These are phyloP conservation scores for Pichia sporocuriosa DNA, from an alignment of 805 yeast species.

Conservation along the genomic window DNA sequence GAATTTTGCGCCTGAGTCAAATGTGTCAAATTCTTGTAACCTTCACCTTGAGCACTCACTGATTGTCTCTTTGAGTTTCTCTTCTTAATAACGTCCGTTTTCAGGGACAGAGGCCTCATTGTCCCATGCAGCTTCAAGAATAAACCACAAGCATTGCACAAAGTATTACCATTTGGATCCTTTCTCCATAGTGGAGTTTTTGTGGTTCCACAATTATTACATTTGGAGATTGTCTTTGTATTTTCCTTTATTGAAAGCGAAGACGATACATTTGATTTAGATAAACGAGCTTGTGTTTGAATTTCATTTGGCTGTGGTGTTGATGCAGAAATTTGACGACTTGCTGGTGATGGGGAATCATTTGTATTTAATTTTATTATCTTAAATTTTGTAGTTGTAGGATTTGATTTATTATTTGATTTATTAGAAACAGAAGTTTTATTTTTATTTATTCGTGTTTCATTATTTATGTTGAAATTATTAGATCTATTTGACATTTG, in stretches of 20 bases:
- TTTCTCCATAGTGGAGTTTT: constrained; percentile 61
- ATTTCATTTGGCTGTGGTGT: constrained; percentile 9
- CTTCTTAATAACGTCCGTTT: constrained; percentile 70
- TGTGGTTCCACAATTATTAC: constrained; percentile 51
- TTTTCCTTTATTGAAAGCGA: constrained; percentile 15
- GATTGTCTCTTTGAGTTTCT: constrained; percentile 41
- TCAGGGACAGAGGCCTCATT: constrained; percentile 47
- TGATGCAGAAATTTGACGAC: not conserved
- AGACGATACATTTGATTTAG: constrained; percentile 11
- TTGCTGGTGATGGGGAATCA: not conserved
- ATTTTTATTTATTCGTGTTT: not conserved
- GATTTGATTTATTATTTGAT: not conserved
- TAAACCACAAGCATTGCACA: constrained; percentile 61
- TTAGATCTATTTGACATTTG: too few relatives aligned
- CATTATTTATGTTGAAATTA: not conserved
- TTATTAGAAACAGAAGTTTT: not conserved
- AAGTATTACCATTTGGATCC: constrained; percentile 51
- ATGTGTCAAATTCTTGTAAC: constrained; percentile 12
- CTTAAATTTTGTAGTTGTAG: not conserved
- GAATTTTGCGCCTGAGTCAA: constrained; percentile 4
- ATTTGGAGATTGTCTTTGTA: constrained; percentile 31
- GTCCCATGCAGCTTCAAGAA: constrained; percentile 57
- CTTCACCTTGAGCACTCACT: constrained; percentile 15
- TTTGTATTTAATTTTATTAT: not conserved
- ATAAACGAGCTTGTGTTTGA: constrained; percentile 9